Base-by-base conservation (phyloP, 2,329 filamentous ascomycete genomes). In the Cryphonectria japonica region DNA sequence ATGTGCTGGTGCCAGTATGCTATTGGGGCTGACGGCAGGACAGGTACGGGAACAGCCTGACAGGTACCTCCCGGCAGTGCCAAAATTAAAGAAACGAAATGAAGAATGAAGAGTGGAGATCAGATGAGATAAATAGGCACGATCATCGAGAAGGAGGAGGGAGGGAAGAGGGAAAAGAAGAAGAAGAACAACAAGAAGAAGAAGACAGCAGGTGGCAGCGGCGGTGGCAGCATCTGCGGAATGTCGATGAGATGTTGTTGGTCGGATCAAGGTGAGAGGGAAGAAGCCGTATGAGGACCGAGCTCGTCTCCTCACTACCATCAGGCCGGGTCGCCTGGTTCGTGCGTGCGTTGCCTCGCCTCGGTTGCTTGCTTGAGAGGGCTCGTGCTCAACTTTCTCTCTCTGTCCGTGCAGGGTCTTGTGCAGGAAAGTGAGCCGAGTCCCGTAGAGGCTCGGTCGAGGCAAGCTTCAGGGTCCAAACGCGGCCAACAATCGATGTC, bases 301-400 rank as follows among this genome's bases (percentile, higher is more conserved):
- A 52, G 57, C 39, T 43, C 46, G 64, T 26, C 60, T 63, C 41
- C 57, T 63, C 69, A 43, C 57, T 59, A 70, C 69, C 69, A 70
- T 64, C 39, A 60, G 34, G 59, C 34, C 62, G 52, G 61, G 41
- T 59, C 52, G 50, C 61, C 26, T 59, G 63, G 63, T 54, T 67
- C 19, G 39, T 69, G 41, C 64, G 16, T 26, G 34, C 41, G 13
- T 59, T 22, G 22, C 29, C 54, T 62, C 13, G 43, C 46, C 50
- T 46, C 41, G 54, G 54, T 8, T 57, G 65, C 34, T 11, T 22
- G 52, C 65, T 19, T 41, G 26, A 52, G 39, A 37, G 26, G 43
- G 54, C 43, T 46, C 46, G 64, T 59, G 41, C 41, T 54, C 13
- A 32, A 32, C 46, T 62, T 34, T 67, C 14, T 57, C 22, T 50